Base-by-base conservation (phyloP, 371 early-diverging fungal genomes). In the Circinella minor region DNA sequence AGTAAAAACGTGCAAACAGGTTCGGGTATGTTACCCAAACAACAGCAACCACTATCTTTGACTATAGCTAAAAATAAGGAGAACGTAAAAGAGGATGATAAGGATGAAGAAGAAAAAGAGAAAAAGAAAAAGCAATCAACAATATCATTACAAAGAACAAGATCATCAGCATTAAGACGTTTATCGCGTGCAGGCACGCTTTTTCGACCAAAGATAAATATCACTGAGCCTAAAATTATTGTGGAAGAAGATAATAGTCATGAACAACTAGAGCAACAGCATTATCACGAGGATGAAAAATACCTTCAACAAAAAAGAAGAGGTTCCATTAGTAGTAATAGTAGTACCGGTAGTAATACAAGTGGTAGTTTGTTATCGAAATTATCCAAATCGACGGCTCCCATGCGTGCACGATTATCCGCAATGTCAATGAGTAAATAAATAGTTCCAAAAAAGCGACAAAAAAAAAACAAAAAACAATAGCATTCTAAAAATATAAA, bases 141-240 rank as follows among this genome's bases (percentile, higher is more conserved):
- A 43, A 43, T 11, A 9, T 11, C 43, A 43, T 11, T 43, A 9
- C 43, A 43, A 43, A 43, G 43, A 43, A 43, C 43, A 43, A 3
- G 11, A 43, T 43, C 43, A 9, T 43, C 43, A 43, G 67, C 34
- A 27, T 62, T 61, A 20, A 61, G 62, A 55, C 61, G 68, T 34
- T n/a, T 71, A 36, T 71, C 71, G n/a, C 71, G 71, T 54, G 66
- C 71, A 49, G 55, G 71, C 20, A 71, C 71, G 34, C 51, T 71
- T 15, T 71, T 71, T 43, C 49, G 65, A 37, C 67, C 71, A 9
- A 71, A 71, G 36, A 66, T 43, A 43, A 43, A 43, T 43, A 43
- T 49, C 9, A 39, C 60, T 7, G 71, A 69, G 46, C 64, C 70
- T 14, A 69, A 69, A 57, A 66, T 55, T 43, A 66, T 48, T n/a